Conservation (phyloP, 2,329 filamentous ascomycete species). For the Botryosphaeria dothidea region DNA sequence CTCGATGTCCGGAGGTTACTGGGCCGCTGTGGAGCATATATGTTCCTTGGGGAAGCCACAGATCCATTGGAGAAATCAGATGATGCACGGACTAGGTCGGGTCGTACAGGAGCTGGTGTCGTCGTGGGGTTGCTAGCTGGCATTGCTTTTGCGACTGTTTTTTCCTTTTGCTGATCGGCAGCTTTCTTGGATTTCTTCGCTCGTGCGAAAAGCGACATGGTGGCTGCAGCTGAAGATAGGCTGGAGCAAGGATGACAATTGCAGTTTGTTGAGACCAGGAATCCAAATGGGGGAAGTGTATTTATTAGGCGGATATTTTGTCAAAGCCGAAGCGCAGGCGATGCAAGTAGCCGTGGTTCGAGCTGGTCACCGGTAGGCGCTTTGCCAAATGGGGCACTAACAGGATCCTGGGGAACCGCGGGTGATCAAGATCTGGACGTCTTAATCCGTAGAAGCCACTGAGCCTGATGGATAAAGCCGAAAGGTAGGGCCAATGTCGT, state of each 20-base stretch:
- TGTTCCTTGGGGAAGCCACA: constrained; percentile 23
- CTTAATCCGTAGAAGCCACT: not conserved
- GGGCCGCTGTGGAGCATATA: constrained; percentile 24
- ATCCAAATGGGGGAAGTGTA: not conserved
- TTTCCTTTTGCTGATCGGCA: constrained; percentile 21
- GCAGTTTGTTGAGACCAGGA: not conserved
- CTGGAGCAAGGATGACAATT: not conserved
- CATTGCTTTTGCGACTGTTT: constrained; percentile 26
- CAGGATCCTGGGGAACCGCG: not conserved
- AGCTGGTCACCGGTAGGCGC: not conserved
- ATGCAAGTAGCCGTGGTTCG: not conserved
- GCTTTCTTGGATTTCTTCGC: constrained; percentile 31
- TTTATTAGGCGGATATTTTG: not conserved
- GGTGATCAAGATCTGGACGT: not conserved
- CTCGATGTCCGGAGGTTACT: constrained; percentile 7
- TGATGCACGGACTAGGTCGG: constrained; percentile 11
- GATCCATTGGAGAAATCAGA: constrained; percentile 32
- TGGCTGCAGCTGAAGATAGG: not conserved
- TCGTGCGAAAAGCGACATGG: constrained; percentile 36
- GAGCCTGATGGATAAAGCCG: not conserved
- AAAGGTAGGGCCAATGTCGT: too few relatives aligned
- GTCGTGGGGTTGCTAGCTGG: not conserved
- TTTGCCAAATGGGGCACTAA: not conserved
- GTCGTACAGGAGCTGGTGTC: constrained; percentile 16
- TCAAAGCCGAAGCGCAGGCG: not conserved